These are phyloP conservation scores for Mucor racemosus DNA, from an alignment of 371 early-diverging fungal genomes.

Conservation along the genomic window DNA sequence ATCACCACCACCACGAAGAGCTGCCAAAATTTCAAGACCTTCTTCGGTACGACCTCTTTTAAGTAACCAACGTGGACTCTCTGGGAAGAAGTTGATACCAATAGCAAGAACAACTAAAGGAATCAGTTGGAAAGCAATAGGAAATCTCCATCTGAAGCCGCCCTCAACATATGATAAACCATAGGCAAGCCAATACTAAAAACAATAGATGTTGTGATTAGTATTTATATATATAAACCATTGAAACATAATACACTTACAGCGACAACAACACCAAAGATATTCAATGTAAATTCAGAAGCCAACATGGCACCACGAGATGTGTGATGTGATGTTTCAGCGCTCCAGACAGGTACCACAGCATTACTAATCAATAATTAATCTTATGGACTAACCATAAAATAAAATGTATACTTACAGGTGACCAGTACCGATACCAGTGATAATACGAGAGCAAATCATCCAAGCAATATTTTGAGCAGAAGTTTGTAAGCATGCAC, in stretches of 20 bases:
- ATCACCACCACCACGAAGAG: conserved; percentile 47
- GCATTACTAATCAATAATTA: conserved; percentile 31
- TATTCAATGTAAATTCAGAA: conserved; percentile 50
- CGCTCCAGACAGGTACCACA: conserved; percentile 51
- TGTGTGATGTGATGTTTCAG: conserved; percentile 46
- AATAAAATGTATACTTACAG: conserved; percentile 31
- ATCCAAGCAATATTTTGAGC: conserved; percentile 50
- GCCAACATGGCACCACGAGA: conserved; percentile 47
- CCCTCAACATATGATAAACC: conserved; percentile 44
- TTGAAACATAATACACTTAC: conserved; percentile 16
- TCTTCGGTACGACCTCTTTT: conserved; percentile 43
- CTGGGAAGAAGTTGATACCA: conserved; percentile 47
- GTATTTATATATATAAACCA: not conserved
- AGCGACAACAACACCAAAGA: conserved; percentile 52
- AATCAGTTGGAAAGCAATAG: conserved; percentile 46
- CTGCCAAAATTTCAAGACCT: conserved; percentile 42
- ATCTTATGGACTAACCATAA: not conserved
- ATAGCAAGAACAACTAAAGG: conserved; percentile 40
- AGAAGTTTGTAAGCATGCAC: conserved; percentile 46
- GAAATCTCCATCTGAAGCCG: conserved; percentile 47
- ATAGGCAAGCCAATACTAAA: conserved; percentile 49
- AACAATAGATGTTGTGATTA: not conserved
- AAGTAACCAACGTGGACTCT: conserved; percentile 42
- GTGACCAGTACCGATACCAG: conserved; percentile 53
- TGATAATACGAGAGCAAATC: conserved; percentile 50